Base-by-base conservation (phyloP, 768 basidiomycete genomes). In the Kwoniella bestiolae region DNA sequence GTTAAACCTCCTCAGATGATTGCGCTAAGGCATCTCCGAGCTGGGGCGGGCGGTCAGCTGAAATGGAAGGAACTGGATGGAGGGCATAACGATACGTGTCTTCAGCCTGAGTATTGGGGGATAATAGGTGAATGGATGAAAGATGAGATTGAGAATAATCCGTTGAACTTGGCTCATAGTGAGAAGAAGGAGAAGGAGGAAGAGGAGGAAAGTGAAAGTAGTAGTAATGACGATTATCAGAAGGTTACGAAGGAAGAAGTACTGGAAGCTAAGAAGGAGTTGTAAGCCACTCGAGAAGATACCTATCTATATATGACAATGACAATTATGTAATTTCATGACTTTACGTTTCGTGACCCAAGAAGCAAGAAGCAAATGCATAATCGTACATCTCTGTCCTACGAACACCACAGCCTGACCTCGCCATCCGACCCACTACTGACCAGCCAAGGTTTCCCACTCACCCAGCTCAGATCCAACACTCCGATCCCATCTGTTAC, bases 371-470 rank as follows among this genome's bases (percentile, higher is more conserved):
- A n/a, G 38, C 12, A 41, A 25, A 18, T 14, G 4, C 11, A 47
- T 25, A 11, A n/a, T n/a, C 9, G 1, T 21, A 47, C 25, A 21
- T 9, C 23, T 11, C 29, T 12, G 6, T 6, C 8, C 70, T 78
- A 83, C 23, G 81, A 80, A 64, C 77, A 79, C 96, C 95, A 99
- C 60, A 97, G 86, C 60, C 87, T 82, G 49, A 90, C 88, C 66
- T 86, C 86, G 44, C 96, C 94, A 82, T 99, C 96, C 38, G 96
- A 92, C 26, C 94, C 96, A 38, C 90, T 89, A 73, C 90, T 92
- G 64, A 94, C 85, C 41, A 96, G 85, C 96, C 95, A 98, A 58
- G 95, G 94, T 67, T 94, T 89, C 68, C 87, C 87, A 72, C 84
- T 87, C 65, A 90, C 90, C 95, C 96, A 99, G 79, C 85, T 88